Evolutionary conservation across 2,329 filamentous ascomycete genomes (phyloP).

Genomic region (Colletotrichum tanaceti): DNA sequence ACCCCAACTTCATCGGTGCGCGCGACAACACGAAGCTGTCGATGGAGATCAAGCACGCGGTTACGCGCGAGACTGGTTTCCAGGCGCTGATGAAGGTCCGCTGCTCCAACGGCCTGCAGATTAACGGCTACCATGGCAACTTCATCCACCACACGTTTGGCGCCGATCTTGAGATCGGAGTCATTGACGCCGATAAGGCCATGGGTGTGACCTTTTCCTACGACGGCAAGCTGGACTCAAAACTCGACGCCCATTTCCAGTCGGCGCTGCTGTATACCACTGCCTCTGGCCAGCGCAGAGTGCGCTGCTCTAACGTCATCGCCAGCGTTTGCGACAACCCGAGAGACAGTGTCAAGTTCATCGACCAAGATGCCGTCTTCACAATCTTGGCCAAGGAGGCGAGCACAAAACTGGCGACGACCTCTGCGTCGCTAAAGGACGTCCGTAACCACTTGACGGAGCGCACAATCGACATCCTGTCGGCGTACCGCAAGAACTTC

Average conservation of each 20-base stretch:
- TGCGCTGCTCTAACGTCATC: conserved; percentile 93
- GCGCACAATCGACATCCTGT: conserved; percentile 91
- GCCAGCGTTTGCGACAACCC: conserved; percentile 90
- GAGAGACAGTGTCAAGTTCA: conserved; percentile 87
- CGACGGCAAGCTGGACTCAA: conserved; percentile 96
- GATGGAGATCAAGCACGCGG: conserved; percentile 85
- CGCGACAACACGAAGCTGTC: conserved; percentile 87
- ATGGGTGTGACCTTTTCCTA: conserved; percentile 92
- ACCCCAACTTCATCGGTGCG: conserved; percentile 92
- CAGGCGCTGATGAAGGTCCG: conserved; percentile 98
- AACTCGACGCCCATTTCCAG: conserved; percentile 97
- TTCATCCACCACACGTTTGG: conserved; percentile 96
- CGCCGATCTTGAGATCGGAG: conserved; percentile 92
- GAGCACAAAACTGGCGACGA: conserved; percentile 80
- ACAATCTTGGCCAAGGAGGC: conserved; percentile 93
- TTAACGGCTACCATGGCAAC: conserved; percentile 94
- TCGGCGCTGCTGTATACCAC: conserved; percentile 95
- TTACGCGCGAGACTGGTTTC: conserved; percentile 91
- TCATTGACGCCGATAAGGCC: conserved; percentile 93
- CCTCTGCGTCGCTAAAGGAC: conserved; percentile 82
- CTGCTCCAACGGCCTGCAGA: conserved; percentile 95
- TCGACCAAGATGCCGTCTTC: conserved; percentile 95
- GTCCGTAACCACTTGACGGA: conserved; percentile 86
- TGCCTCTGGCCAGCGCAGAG: conserved; percentile 85
- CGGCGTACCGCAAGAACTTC: conserved; percentile 92